A percentile compares a stretch with the other conserved stretches of the same genome.
Evolutionary conservation across 257 asterid species (phyloP).

Genomic region (Schizonepeta tenuifolia): DNA sequence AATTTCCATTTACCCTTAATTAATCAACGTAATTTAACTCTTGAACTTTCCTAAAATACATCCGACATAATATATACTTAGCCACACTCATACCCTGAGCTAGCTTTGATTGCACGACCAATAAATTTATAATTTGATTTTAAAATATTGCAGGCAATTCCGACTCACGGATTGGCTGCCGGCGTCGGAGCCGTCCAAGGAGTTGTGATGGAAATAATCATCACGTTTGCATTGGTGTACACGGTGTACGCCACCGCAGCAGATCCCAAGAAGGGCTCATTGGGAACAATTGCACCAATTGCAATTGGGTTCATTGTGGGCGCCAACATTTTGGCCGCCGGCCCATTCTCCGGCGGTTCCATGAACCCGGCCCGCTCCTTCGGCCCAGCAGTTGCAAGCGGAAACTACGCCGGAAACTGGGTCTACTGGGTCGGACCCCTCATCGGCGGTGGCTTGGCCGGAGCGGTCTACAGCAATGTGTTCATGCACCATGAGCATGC

Average conservation of each 20-base stretch:
- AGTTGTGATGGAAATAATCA: constrained; percentile 75
- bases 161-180: constrained; percentile 57
- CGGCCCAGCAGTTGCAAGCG: constrained; percentile 79
- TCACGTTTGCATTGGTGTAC: constrained; percentile 84
- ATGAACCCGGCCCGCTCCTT: constrained; percentile 96
- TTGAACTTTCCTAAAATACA: too few species aligned
- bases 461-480: constrained; percentile 58
- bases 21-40: not conserved
- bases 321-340: constrained; percentile 91
- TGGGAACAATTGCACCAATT: constrained; percentile 84
- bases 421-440: constrained; percentile 94
- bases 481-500: constrained; percentile 29
- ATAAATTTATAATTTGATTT: not conserved
- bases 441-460: constrained; percentile 86
- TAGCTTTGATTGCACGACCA: too few species aligned
- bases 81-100: too few species aligned
- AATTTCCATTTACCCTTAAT: not conserved
- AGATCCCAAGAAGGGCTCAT: constrained; percentile 86
- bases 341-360: constrained; percentile 95
- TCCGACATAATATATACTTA: too few species aligned
- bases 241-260: constrained; percentile 91
- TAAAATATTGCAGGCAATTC: constrained; percentile 54
- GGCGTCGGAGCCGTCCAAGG: constrained; percentile 74
- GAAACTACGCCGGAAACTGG: constrained; percentile 67
- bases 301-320: constrained; percentile 94